phyloP scores from a whole-genome alignment of 495 filamentous ascomycete genomes.

The Neohortaea acidophila region DNA sequence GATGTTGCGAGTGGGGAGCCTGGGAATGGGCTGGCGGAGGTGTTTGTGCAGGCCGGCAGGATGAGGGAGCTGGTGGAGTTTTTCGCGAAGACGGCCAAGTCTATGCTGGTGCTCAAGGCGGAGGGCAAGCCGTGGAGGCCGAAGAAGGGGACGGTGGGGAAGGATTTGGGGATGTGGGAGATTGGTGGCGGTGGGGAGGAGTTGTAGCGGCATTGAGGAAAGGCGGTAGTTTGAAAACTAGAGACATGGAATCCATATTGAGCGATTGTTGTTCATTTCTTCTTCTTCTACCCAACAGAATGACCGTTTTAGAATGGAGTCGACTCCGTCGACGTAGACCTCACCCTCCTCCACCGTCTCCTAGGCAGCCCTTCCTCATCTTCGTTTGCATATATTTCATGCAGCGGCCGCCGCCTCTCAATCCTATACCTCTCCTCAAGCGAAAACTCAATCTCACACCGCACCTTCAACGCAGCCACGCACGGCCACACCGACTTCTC shows the following conservation, averaged over 20 bases:
- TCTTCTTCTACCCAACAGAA: no score
- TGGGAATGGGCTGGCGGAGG: conserved; percentile 41
- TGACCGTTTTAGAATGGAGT: no score
- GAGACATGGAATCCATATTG: no score
- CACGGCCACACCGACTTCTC: conserved; percentile 87
- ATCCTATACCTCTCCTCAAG: conserved; percentile 63
- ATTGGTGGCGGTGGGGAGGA: conserved; percentile 2
- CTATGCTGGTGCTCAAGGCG: conserved; percentile 49
- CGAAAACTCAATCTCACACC: conserved; percentile 78
- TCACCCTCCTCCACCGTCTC: no score
- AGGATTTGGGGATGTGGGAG: conserved; percentile 15
- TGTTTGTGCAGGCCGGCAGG: conserved; percentile 47
- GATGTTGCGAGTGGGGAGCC: background rate
- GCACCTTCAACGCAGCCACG: conserved; percentile 62
- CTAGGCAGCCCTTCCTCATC: no score
- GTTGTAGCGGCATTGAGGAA: background rate
- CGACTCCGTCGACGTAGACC: no score
- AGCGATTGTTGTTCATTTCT: no score
- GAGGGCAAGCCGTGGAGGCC: conserved; percentile 34
- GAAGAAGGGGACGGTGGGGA: conserved; percentile 15
- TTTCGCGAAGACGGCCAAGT: conserved; percentile 58
- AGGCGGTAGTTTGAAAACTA: no score
- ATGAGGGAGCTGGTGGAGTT: conserved; percentile 66
- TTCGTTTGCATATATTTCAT: no score
- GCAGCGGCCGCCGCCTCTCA: no score